Conservation (phyloP, 2,329 filamentous ascomycete species). For the Thelonectria discophora region DNA sequence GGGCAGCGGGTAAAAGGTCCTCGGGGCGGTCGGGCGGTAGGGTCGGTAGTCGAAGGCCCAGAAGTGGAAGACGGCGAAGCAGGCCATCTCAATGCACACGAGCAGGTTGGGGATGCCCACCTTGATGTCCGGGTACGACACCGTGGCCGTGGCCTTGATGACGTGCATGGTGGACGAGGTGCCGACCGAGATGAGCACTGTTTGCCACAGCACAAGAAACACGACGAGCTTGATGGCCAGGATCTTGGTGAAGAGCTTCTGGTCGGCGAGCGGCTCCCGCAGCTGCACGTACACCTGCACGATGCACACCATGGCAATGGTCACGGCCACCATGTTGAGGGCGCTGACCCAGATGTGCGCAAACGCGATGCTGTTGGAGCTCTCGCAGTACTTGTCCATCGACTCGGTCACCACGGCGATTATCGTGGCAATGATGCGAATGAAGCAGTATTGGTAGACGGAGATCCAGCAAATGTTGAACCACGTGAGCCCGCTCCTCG, state of each 20-base stretch:
- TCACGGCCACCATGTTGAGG: constrained; percentile 76
- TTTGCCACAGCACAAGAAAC: constrained; percentile 92
- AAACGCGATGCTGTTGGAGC: constrained; percentile 79
- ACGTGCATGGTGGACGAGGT: constrained; percentile 70
- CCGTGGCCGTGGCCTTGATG: constrained; percentile 64
- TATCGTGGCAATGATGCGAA: constrained; percentile 81
- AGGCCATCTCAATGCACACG: constrained; percentile 84
- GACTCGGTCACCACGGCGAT: constrained; percentile 78
- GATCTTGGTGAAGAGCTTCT: constrained; percentile 82
- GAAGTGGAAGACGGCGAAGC: constrained; percentile 80
- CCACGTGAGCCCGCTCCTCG: constrained; percentile 84
- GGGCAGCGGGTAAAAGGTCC: constrained; percentile 58
- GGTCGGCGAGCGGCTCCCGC: constrained; percentile 70
- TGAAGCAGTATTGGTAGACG: constrained; percentile 87
- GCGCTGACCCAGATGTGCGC: constrained; percentile 84
- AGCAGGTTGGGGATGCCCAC: constrained; percentile 82
- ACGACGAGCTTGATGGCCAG: constrained; percentile 90
- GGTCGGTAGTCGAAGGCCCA: constrained; percentile 83
- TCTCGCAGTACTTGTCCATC: constrained; percentile 77
- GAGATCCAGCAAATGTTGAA: constrained; percentile 88
- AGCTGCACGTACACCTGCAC: constrained; percentile 89
- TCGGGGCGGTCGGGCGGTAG: constrained; percentile 63
- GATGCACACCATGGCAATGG: constrained; percentile 87
- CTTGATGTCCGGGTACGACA: constrained; percentile 80
- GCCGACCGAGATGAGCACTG: constrained; percentile 58